phyloP scores from a whole-genome alignment of 768 basidiomycete genomes.

The Hericium erinaceus region DNA sequence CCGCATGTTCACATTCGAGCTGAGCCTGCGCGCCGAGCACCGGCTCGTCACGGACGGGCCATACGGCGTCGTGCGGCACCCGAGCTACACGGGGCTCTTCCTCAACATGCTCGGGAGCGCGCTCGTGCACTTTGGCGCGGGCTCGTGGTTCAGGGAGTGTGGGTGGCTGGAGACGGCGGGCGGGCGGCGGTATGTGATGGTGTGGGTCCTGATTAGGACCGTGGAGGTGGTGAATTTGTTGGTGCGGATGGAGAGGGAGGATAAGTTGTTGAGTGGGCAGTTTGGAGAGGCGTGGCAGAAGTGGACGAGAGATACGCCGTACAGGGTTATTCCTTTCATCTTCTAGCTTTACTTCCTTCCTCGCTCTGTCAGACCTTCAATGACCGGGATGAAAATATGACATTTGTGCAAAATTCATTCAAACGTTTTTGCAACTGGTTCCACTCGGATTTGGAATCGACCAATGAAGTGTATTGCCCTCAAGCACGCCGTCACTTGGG shows the following conservation, averaged over 20 bases:
- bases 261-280: slow-evolving; percentile 8
- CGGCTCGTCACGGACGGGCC: neutral
- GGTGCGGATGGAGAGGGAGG: slow-evolving; percentile 6
- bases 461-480: no score
- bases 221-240: neutral
- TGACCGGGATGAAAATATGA: no score
- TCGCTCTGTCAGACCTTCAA: no score
- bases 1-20: neutral
- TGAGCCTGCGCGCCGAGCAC: neutral
- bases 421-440: no score
- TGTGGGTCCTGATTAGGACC: neutral
- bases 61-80: neutral
- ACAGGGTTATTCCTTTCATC: slow-evolving; percentile 8
- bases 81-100: neutral
- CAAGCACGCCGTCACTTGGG: no score
- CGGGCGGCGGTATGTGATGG: neutral
- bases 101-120: neutral
- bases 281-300: slow-evolving; percentile 12
- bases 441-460: no score
- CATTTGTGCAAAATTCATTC: no score
- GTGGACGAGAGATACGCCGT: slow-evolving; percentile 9
- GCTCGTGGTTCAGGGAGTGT: neutral
- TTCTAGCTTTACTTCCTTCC: neutral
- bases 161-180: neutral
- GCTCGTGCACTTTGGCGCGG: neutral